Base-by-base conservation (phyloP, 768 basidiomycete genomes). In the Tylopilus vinaceipallidus region DNA sequence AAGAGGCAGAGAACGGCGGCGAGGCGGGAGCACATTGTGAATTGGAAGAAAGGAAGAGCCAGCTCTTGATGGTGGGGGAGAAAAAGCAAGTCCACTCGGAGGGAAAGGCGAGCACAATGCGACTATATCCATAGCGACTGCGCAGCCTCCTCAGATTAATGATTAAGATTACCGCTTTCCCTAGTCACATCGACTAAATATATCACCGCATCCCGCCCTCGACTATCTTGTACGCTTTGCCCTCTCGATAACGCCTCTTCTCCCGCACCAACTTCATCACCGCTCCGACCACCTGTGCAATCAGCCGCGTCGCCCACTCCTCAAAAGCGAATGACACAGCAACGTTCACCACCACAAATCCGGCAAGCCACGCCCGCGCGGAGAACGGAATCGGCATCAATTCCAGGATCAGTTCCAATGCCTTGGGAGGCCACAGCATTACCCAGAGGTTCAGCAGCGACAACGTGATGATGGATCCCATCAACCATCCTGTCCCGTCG, bases 171-270 rank as follows among this genome's bases (percentile, higher is more conserved):
- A 33, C 27, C 11, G 27, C 27, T 29, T 29, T 29, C 9, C 11
- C 27, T 29, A 29, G 27, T 11, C 11, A 29, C 11, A 29, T 29
- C 8, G 27, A 29, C 11, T 17, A 41, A 17, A 41, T 13, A 26
- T 6, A 26, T 60, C 61, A 66, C 43, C 70, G 68, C 82, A 86
- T 82, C 29, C 81, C 84, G 19, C 84, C 82, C 58, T 92, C 90
- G 2, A 98, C 83, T 9, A 79, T 75, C 70, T 94, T 95, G 77
- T 98, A 98, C 42, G 78, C 69, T 65, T 92, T 92, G 5, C 85
- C 86, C 13, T 82, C 82, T 39, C 74, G 73, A 41, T 72, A 73
- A 49, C 86, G 73, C 48, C 74, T 75, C 41, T 71, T 73, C 43
- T 67, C 66, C 34, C 59, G 68, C 2, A 72, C 72, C 64, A 76